Evolutionary conservation across 257 asterid genomes (phyloP).

Genomic region (Solanum sitiens): DNA sequence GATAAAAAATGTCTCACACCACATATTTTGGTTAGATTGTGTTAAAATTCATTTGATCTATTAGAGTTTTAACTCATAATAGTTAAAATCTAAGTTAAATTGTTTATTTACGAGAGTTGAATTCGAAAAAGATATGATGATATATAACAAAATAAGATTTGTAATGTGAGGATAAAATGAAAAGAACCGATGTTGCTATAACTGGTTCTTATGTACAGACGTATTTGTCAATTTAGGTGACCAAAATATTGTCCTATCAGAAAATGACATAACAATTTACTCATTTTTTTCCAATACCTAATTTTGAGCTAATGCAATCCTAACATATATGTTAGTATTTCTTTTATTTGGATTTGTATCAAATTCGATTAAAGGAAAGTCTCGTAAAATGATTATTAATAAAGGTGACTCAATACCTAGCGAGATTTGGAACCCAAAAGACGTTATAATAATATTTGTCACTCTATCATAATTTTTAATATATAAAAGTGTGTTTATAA

Average conservation of each 20-base stretch:
- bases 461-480: accelerated
- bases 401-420: not conserved
- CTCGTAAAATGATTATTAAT: not conserved
- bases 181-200: not conserved
- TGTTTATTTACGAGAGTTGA: not conserved
- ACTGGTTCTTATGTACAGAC: not conserved
- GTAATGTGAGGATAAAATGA: not conserved
- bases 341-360: not conserved
- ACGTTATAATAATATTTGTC: not conserved
- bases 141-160: not conserved
- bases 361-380: too few relatives aligned
- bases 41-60: not conserved
- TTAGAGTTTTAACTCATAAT: not conserved
- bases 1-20: too few relatives aligned
- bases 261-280: not conserved
- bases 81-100: too few relatives aligned
- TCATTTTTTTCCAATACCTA: not conserved
- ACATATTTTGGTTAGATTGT: too few relatives aligned
- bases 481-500: too few relatives aligned
- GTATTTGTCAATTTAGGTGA: not conserved
- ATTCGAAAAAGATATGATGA: not conserved
- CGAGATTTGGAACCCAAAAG: not conserved
- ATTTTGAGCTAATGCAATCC: not conserved
- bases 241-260: not conserved
- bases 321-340: not conserved